Base-by-base conservation (phyloP, 768 basidiomycete genomes). In the Chalciporus chontae region DNA sequence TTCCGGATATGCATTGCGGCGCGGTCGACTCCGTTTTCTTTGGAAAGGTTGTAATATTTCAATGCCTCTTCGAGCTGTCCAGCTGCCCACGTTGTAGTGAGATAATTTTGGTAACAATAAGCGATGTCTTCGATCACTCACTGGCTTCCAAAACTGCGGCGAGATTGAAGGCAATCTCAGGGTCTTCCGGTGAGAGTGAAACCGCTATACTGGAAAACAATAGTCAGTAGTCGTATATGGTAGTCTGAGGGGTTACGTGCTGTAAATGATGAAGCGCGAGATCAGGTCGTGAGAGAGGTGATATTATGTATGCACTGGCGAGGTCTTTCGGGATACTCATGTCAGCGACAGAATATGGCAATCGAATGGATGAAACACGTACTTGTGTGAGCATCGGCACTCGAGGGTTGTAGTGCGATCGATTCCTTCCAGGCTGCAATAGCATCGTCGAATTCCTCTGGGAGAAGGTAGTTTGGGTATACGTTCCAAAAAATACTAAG, bases 81-180 rank as follows among this genome's bases (percentile, higher is more conserved):
- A 61, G 83, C 90, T 92, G 68, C 17, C 36, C 68, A 45, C 40
- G 50, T 53, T 52, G 57, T 62, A 38, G 50, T 58, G 49, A 53
- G 57, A 55, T 56, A 70, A 64, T 56, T 67, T 63, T 63, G 61
- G 60, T 58, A 58, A 70, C 66, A 72, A 69, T 69, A 65, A 64
- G 63, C 51, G 51, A 53, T 51, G 53, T 48, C 57, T 55, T 48
- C 43, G 36, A 61, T 52, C 49, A 76, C 84, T 59, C 58, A 90
- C 91, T 81, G 48, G 91, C 90, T 83, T 94, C 91, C 52, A 93
- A 77, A 59, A 94, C 89, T 40, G 90, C 91, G 44, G 87, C 91
- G 51, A 91, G 79, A 72, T 94, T 94, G 76, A 92, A 94, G 14
- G 88, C 84, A 62, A 93, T 90, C 67, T 94, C 91, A 66, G 87